Evolutionary conservation across 1,284 basidiomycete genomes (phyloP).

Genomic region (Marasmius sp.): DNA sequence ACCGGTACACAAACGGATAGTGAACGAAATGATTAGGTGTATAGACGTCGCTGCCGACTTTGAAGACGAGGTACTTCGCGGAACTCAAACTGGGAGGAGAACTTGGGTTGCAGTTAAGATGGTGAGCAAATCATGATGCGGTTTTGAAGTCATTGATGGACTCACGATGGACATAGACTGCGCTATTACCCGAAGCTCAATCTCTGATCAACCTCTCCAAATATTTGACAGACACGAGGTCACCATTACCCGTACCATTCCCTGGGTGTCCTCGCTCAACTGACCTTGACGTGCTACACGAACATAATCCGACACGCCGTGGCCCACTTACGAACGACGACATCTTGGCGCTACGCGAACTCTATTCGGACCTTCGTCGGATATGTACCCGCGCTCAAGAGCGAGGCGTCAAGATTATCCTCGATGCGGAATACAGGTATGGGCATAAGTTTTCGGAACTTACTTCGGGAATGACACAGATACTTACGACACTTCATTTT

Average conservation of each 20-base stretch:
- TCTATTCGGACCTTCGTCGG: conserved; percentile 57
- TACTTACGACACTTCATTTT: background rate
- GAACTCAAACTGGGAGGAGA: conserved; percentile 41
- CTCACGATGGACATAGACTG: conserved; percentile 42
- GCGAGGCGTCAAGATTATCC: conserved; percentile 62
- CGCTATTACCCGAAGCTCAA: conserved; percentile 57
- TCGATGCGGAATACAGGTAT: conserved; percentile 83
- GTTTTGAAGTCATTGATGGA: background rate
- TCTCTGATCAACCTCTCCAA: conserved; percentile 56
- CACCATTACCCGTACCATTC: conserved; percentile 48
- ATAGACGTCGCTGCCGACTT: conserved; percentile 80
- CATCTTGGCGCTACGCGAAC: conserved; percentile 54
- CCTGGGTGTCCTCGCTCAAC: conserved; percentile 57
- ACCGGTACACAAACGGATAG: conserved; percentile 56
- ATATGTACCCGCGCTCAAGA: conserved; percentile 64
- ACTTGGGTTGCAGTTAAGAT: conserved; percentile 86
- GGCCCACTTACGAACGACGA: conserved; percentile 50
- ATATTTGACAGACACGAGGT: conserved; percentile 44
- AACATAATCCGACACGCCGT: conserved; percentile 12
- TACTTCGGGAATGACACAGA: background rate
- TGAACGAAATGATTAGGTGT: conserved; percentile 70
- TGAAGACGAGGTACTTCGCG: conserved; percentile 52
- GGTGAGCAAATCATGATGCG: conserved; percentile 36
- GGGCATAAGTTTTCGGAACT: conserved; percentile 13
- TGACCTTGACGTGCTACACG: conserved; percentile 49